A percentile compares a stretch with the other conserved stretches of the same genome.
Conservation (phyloP, 306 rosid genomes). For the Rubus idaeus region DNA sequence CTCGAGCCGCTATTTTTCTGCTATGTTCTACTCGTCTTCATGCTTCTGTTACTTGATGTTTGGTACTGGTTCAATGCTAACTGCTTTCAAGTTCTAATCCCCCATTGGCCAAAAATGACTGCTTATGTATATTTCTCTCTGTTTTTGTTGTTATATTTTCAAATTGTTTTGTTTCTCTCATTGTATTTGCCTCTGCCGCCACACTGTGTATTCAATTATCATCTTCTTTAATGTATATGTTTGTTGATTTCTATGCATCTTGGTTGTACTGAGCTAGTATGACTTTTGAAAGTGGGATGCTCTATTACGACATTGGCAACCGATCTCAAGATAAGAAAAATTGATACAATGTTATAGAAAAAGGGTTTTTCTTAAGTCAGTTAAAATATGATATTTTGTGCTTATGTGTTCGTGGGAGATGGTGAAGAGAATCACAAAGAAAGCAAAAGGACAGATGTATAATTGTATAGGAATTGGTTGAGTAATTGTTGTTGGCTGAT, state of each 20-base stretch:
- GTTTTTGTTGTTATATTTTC: neutral
- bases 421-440: neutral
- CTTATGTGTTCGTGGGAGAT: neutral
- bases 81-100: neutral
- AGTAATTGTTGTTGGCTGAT: neutral
- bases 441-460: neutral
- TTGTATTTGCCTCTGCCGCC: neutral
- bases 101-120: neutral
- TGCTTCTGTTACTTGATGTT: neutral
- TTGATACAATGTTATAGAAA: neutral
- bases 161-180: neutral
- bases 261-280: neutral
- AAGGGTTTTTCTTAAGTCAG: neutral
- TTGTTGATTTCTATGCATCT: constrained; percentile 1
- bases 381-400: neutral
- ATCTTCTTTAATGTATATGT: neutral
- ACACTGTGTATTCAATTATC: neutral
- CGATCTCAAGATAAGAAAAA: neutral
- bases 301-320: neutral
- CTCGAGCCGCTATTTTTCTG: no score
- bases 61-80: neutral
- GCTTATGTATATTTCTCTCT: neutral
- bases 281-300: neutral
- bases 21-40: neutral
- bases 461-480: neutral